Evolutionary conservation across 2,329 filamentous ascomycete genomes (phyloP).

Genomic region (Colletotrichum godetiae): DNA sequence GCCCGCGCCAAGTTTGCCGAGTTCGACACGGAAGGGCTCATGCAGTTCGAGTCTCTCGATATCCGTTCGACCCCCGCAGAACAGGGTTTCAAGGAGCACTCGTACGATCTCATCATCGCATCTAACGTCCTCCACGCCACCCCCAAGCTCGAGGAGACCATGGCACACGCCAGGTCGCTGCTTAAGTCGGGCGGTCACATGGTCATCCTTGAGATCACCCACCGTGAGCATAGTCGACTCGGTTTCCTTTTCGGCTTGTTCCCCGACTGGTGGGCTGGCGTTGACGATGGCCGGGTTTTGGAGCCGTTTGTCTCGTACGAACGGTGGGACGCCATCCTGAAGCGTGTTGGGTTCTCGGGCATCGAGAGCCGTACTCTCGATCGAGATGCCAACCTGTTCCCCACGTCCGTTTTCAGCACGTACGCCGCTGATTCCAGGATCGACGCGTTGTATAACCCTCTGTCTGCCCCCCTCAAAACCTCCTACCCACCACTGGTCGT

Average conservation of each 20-base stretch:
- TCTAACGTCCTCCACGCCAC: slow-evolving; percentile 45
- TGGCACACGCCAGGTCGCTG: slow-evolving; percentile 40
- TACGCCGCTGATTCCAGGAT: background rate
- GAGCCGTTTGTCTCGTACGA: slow-evolving; percentile 40
- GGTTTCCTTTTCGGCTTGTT: slow-evolving; percentile 38
- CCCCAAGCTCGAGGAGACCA: slow-evolving; percentile 35
- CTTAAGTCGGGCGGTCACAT: slow-evolving; percentile 47
- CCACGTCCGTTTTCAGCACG: slow-evolving; percentile 8
- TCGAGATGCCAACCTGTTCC: slow-evolving; percentile 3
- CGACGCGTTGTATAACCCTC: background rate
- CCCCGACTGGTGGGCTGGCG: slow-evolving; percentile 44
- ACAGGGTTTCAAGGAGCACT: slow-evolving; percentile 42
- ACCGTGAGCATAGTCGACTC: slow-evolving; percentile 32
- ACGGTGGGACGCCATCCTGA: slow-evolving; percentile 43
- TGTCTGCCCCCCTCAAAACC: background rate
- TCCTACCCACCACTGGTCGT: background rate
- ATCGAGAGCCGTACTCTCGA: slow-evolving; percentile 6
- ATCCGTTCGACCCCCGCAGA: slow-evolving; percentile 41
- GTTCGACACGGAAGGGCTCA: background rate
- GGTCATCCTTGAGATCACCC: slow-evolving; percentile 1
- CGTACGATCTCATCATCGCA: slow-evolving; percentile 45
- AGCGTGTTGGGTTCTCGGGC: slow-evolving; percentile 40
- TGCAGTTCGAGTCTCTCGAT: slow-evolving; percentile 42
- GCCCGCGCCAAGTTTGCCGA: slow-evolving; percentile 36
- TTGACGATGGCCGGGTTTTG: slow-evolving; percentile 36